These are phyloP conservation scores for Saturnispora bothae DNA, from an alignment of 805 yeast genomes.

Conservation along the genomic window DNA sequence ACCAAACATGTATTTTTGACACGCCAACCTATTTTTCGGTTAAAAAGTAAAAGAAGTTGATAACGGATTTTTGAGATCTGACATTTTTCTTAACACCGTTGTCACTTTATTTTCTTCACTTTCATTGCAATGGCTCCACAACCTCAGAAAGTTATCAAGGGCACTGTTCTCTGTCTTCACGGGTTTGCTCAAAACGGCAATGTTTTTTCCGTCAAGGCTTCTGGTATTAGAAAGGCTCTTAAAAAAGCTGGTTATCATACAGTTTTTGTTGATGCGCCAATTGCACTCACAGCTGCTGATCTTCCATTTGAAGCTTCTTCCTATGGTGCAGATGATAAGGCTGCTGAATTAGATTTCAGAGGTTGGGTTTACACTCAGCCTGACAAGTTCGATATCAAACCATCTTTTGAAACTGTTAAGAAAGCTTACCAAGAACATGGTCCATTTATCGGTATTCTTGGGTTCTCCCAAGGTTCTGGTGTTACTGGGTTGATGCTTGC, in stretches of 20 bases:
- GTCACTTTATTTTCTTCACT: not conserved
- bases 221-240: slow-evolving; percentile 75
- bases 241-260: slow-evolving; percentile 55
- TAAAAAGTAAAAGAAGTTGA: too few species aligned
- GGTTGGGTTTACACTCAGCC: slow-evolving; percentile 67
- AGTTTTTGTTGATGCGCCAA: slow-evolving; percentile 73
- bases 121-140: slow-evolving; percentile 13
- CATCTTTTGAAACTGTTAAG: slow-evolving; percentile 41
- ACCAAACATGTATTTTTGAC: not conserved
- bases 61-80: not conserved
- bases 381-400: slow-evolving; percentile 25
- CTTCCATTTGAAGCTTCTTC: slow-evolving; percentile 53
- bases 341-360: slow-evolving; percentile 24
- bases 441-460: slow-evolving; percentile 82
- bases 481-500: slow-evolving; percentile 62
- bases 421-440: slow-evolving; percentile 45
- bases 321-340: slow-evolving; percentile 35
- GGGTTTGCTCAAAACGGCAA: slow-evolving; percentile 84
- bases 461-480: slow-evolving; percentile 94
- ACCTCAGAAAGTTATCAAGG: slow-evolving; percentile 18
- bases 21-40: too few species aligned
- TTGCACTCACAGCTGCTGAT: slow-evolving; percentile 52
- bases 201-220: slow-evolving; percentile 76
- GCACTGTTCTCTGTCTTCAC: slow-evolving; percentile 72
- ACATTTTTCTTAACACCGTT: slow-evolving; percentile 6